Evolutionary conservation across 2,329 filamentous ascomycete genomes (phyloP), one percentile per base, ranked within the genome.

Genomic region (Fusarium globosum): DNA sequence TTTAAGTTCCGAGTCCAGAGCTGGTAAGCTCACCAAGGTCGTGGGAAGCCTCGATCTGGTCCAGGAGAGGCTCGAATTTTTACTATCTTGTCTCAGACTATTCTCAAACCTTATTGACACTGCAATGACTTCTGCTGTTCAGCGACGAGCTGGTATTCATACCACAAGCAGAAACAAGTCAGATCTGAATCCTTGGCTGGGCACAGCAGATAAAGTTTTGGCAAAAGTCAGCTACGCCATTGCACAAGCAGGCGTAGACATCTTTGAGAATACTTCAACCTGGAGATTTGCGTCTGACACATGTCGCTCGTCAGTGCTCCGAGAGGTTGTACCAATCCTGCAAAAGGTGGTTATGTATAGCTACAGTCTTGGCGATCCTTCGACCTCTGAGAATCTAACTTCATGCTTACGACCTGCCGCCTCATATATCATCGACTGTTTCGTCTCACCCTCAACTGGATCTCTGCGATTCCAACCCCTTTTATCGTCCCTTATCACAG

Each of bases 11-110:
- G 92, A 94, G 74, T 91, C 93, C 15, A 92, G 91, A 71, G 91
- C 91, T 20, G 94, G 94, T 16, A 91, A 93, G 69, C 87, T 99
- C 69, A 90, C 92, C 43, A 90, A 90, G 56, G 91, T 98, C 58
- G 89, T 97, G 6, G 93, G 93, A n/a, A 92, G 90, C 30, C 89
- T 95, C 7, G 96, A 99, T 79, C 88, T 97, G 64, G 90, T 93
- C 6, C 88, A 89, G 9, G 93, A 93, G 58, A 89, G 92, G 60
- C 97, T 95, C 76, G 89, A 92, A 13, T 93, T 99, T 78, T 86
- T 98, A 35, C 85, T 91, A 20, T 91, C 91, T 23, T 93, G 93
- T 60, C 86, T 95, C 46, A 88, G 88, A 41, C 85, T 98, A 6
- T 97, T 96, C 78, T 89, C 91, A 8, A 87, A 89, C 53, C 85